Conservation (phyloP, 495 filamentous ascomycete species). For the Chaetomium tenue region DNA sequence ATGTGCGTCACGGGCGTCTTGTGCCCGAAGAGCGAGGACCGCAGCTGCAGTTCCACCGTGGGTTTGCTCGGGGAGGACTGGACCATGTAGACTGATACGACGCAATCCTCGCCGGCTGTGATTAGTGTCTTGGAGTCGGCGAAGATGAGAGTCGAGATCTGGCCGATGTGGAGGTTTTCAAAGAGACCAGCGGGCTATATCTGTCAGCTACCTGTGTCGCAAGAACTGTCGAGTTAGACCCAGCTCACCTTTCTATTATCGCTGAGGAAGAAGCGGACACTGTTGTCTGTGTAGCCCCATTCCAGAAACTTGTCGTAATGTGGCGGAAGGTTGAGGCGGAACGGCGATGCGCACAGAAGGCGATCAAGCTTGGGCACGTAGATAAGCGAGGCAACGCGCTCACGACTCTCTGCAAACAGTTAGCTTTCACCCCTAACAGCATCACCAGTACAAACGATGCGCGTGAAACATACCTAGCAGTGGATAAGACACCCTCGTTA, state of each 20-base stretch:
- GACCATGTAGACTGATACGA: slow-evolving; percentile 75
- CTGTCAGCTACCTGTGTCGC: neutral
- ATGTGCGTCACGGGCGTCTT: slow-evolving; percentile 74
- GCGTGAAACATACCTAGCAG: slow-evolving; percentile 58
- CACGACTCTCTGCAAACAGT: slow-evolving; percentile 60
- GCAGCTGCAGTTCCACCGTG: slow-evolving; percentile 74
- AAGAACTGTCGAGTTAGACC: neutral
- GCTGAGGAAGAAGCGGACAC: slow-evolving; percentile 80
- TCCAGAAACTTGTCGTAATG: slow-evolving; percentile 87
- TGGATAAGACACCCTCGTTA: slow-evolving; percentile 78
- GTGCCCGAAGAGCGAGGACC: slow-evolving; percentile 83
- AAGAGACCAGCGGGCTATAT: slow-evolving; percentile 68
- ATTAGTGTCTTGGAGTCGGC: slow-evolving; percentile 87
- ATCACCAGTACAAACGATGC: neutral
- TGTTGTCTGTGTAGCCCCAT: slow-evolving; percentile 94
- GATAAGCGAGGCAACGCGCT: slow-evolving; percentile 73
- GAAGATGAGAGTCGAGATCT: slow-evolving; percentile 76
- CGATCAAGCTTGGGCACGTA: slow-evolving; percentile 79
- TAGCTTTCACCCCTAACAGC: slow-evolving; percentile 23
- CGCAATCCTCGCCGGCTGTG: slow-evolving; percentile 88
- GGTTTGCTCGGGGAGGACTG: slow-evolving; percentile 55
- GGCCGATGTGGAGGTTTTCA: slow-evolving; percentile 88
- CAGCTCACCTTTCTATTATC: slow-evolving; percentile 64
- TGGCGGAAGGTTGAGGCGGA: slow-evolving; percentile 83
- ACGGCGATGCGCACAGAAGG: slow-evolving; percentile 76